Evolutionary conservation across 805 yeast species (phyloP), one percentile per base, ranked within the genome.

Genomic region (Cyberlindnera mississippiensis): DNA sequence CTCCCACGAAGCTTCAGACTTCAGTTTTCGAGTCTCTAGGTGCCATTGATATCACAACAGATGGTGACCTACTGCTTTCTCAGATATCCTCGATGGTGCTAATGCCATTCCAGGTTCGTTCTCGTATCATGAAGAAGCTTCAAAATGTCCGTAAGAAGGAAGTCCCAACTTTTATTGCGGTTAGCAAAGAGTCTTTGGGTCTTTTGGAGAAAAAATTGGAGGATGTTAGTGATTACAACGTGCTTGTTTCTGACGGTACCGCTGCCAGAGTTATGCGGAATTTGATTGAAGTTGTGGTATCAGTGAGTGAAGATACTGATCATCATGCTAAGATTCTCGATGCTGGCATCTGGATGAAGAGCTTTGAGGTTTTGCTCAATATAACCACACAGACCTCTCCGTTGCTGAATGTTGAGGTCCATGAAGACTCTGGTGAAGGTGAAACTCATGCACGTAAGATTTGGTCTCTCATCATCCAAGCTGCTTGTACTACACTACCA

Each of bases 131-230:
- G 38, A 71, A 68, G 42, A 82, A 82, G 52, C 57, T 83, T 19
- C 62, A 63, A 60, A 63, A 64, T 53, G 52, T 66, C 43, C 39
- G 63, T 45, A 58, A 54, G 33, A 43, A 54, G 0, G 72, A 75
- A 38, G 71, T 82, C 24, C 86, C 90, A 3, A 71, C 84, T 0
- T 85, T 84, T 52, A 69, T 76, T 24, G 80, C 85, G 0, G 63
- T 79, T 1, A 74, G 89, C 50, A 71, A 70, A 39, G 52, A 56
- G 14, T 68, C 83, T 0, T 62, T 76, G 35, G 58, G 60, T 6
- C 45, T 73, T 13, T 51, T 83, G n/a, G 46, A 53, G 2, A 45
- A 48, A 1, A 69, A 69, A 30, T 40, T 83, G n/a, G 47, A 51
- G 3, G 28, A 44, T 0, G 45, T 62, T 2, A 44, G 36, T 0